Conservation (phyloP, 441 rosid species). For the Euphorbia neoarborescens region DNA sequence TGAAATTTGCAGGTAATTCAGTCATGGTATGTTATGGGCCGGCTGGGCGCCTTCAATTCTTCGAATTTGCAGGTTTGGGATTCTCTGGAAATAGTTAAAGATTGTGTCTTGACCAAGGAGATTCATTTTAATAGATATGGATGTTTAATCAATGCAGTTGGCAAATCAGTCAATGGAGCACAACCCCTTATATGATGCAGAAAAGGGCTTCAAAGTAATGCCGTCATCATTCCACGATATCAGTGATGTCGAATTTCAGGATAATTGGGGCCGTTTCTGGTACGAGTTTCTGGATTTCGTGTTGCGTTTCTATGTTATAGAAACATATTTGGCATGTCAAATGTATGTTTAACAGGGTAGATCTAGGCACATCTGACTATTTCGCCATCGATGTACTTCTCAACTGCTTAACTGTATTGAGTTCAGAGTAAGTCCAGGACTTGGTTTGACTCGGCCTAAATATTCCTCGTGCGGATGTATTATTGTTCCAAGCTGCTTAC, state of each 20-base stretch:
- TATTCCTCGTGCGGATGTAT: neutral
- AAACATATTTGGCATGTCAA: slow-evolving; percentile 1
- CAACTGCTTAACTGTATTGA: slow-evolving; percentile 79
- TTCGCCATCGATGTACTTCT: slow-evolving; percentile 75
- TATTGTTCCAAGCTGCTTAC: too few relatives aligned
- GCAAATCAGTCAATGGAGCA: slow-evolving; percentile 66
- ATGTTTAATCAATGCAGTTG: slow-evolving; percentile 39
- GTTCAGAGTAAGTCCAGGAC: slow-evolving; percentile 67
- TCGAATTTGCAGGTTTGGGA: slow-evolving; percentile 75
- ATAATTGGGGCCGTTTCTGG: slow-evolving; percentile 96
- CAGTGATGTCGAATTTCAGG: slow-evolving; percentile 87
- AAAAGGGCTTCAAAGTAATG: slow-evolving; percentile 67
- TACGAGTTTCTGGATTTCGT: slow-evolving; percentile 20
- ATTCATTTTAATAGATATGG: neutral
- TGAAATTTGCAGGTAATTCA: slow-evolving; percentile 56
- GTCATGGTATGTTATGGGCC: slow-evolving; percentile 94
- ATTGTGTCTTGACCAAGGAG: neutral
- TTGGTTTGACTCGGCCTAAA: neutral
- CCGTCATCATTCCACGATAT: slow-evolving; percentile 91
- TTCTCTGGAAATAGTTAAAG: neutral
- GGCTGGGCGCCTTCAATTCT: slow-evolving; percentile 87
- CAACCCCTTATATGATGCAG: slow-evolving; percentile 72
- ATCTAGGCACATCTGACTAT: slow-evolving; percentile 78
- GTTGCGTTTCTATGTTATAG: neutral
- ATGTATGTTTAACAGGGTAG: slow-evolving; percentile 53